phyloP scores from a whole-genome alignment of 2,329 filamentous ascomycete genomes.

The Ciborinia camelliae region DNA sequence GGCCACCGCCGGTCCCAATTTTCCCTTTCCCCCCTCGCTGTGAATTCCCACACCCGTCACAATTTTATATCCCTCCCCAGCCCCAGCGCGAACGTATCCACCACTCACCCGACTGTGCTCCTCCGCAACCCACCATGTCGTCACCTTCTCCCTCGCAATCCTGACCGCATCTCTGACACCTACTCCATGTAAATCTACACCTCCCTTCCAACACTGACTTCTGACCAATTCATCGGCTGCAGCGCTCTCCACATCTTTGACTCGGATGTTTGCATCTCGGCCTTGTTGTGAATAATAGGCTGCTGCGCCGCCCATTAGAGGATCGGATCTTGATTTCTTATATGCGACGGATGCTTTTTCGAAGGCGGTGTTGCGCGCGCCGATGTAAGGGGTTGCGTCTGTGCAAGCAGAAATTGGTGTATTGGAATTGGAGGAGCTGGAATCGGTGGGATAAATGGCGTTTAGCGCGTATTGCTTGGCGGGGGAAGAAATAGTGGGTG shows the following conservation, averaged over 20 bases:
- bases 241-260: constrained; percentile 56
- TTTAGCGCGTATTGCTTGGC: constrained; percentile 17
- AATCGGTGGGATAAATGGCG: constrained; percentile 16
- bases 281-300: constrained; percentile 71
- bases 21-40: constrained; percentile 70
- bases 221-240: constrained; percentile 70
- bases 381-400: constrained; percentile 20
- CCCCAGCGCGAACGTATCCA: constrained; percentile 35
- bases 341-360: constrained; percentile 56
- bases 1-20: constrained; percentile 75
- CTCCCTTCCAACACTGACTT: constrained; percentile 56
- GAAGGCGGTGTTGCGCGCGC: constrained; percentile 44
- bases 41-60: constrained; percentile 81
- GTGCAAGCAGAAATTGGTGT: neutral
- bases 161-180: constrained; percentile 75
- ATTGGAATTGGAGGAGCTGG: neutral
- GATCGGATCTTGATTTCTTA: constrained; percentile 63
- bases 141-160: constrained; percentile 66
- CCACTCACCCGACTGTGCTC: constrained; percentile 32
- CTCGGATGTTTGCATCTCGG: constrained; percentile 57
- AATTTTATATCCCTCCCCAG: constrained; percentile 60
- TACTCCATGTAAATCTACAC: constrained; percentile 80
- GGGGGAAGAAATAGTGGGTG: neutral
- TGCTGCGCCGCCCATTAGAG: constrained; percentile 70
- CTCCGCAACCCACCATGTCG: constrained; percentile 75